A percentile compares a stretch with the other conserved stretches of the same genome.
Evolutionary conservation across 2,329 filamentous ascomycete species (phyloP).

Genomic region (Diaporthe amygdali): DNA sequence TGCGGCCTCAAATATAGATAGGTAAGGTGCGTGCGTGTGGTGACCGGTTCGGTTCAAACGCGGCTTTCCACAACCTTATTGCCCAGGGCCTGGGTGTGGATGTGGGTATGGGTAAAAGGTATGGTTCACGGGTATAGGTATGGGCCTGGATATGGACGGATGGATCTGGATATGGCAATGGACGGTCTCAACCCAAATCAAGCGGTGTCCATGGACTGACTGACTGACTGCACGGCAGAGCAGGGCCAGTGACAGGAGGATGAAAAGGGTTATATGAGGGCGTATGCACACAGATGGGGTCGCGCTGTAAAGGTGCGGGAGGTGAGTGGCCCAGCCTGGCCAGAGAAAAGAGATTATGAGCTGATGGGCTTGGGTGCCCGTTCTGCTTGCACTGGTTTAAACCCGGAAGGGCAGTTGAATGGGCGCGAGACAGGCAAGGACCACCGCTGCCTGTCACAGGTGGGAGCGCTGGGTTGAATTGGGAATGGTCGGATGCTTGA

Average conservation of each 20-base stretch:
- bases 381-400: constrained; percentile 15
- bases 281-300: constrained; percentile 16
- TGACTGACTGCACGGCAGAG: constrained; percentile 12
- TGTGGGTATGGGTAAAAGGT: background rate
- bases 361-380: constrained; percentile 15
- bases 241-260: background rate
- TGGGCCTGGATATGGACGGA: background rate
- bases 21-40: constrained; percentile 13
- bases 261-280: constrained; percentile 12
- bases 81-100: background rate
- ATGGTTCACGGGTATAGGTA: background rate
- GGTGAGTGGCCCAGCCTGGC: constrained; percentile 8
- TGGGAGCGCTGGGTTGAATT: constrained; percentile 7
- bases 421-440: background rate
- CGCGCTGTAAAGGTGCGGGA: constrained; percentile 2
- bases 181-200: constrained; percentile 7
- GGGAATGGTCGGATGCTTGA: constrained; percentile 3
- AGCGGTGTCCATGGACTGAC: constrained; percentile 20
- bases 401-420: constrained; percentile 14
- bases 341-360: constrained; percentile 10
- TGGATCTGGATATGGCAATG: constrained; percentile 13
- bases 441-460: constrained; percentile 13
- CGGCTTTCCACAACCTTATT: constrained; percentile 16
- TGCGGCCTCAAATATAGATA: constrained; percentile 22
- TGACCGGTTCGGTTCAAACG: constrained; percentile 14